Evolutionary conservation across 169 alveolate genomes (phyloP).

Genomic region (Cryptosporidium muris): DNA sequence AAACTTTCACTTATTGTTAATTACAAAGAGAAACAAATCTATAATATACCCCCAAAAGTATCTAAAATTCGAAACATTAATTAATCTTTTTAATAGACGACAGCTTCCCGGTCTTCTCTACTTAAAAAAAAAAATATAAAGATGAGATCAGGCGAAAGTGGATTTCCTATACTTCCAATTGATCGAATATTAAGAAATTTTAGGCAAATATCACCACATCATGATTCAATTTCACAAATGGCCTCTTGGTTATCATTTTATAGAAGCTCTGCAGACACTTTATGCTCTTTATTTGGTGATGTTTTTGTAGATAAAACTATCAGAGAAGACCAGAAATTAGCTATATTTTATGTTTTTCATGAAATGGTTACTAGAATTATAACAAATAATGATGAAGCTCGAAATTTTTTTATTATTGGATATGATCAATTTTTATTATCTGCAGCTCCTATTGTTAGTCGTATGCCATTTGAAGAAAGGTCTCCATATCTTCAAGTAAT

Average conservation of each 20-base stretch:
- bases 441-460: constrained; percentile 60
- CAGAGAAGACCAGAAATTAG: constrained; percentile 47
- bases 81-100: too few relatives aligned
- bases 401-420: constrained; percentile 45
- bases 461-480: constrained; percentile 39
- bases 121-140: neutral
- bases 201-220: constrained; percentile 53
- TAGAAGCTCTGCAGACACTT: constrained; percentile 53
- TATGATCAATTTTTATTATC: constrained; percentile 63
- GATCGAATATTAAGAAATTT: constrained; percentile 54
- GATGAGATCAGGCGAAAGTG: constrained; percentile 1
- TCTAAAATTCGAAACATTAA: too few relatives aligned
- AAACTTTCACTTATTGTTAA: too few relatives aligned
- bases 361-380: constrained; percentile 59
- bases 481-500: constrained; percentile 63
- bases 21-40: too few relatives aligned
- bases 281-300: constrained; percentile 68
- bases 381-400: constrained; percentile 46
- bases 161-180: constrained; percentile 48
- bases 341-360: constrained; percentile 64
- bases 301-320: constrained; percentile 64
- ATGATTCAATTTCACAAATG: constrained; percentile 70
- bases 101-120: too few relatives aligned
- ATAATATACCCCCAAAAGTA: too few relatives aligned
- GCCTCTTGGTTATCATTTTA: constrained; percentile 70